Evolutionary conservation across 108 stramenopile genomes (phyloP), one percentile per base, ranked within the genome.

Genomic region (Skeletonema marinoi): DNA sequence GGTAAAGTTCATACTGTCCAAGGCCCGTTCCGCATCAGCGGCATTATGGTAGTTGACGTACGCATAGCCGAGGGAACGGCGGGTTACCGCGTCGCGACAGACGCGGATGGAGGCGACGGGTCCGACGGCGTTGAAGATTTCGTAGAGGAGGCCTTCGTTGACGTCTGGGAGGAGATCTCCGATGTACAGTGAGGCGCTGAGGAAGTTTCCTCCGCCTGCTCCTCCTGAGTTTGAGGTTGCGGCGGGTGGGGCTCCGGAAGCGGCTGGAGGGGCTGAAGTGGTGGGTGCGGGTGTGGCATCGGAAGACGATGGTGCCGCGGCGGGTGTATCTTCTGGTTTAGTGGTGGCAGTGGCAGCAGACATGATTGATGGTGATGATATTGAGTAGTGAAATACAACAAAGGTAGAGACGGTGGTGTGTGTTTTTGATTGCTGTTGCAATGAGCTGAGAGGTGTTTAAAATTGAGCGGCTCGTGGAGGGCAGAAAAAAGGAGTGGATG

Each of bases 1-100:
- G 42, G 97, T 96, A 76, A 97, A 99, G 93, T 99, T 99, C 98
- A 99, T 97, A 65, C 96, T 97, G 71, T 99, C 98, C 21, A 99
- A 72, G 32, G 97, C 98, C 16, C 98, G 94, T 74, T 99, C 98
- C 44, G 98, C 99, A 79, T 99, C 99, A 12, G 78, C 77, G 64
- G 91, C 80, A 73, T 97, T 91, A 79, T 99, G 97, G 82, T 98
- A 99, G 92, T 99, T 99, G 31, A 99, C 98, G 85, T 99, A 99
- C 65, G 98, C 97, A 80, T 99, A 98, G 16, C 99, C 99, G 38
- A 99, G 93, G 14, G 97, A 97, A 50, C 97, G 94, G 63, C 98
- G 94, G 65, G 99, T 99, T 60, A 99, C 94, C 68, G 97, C 93
- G 74, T 99, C 98, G 71, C 99, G 97, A 87, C 98, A 98, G 48